Evolutionary conservation across 2,329 filamentous ascomycete species (phyloP).

Genomic region (Epichloe scottii): DNA sequence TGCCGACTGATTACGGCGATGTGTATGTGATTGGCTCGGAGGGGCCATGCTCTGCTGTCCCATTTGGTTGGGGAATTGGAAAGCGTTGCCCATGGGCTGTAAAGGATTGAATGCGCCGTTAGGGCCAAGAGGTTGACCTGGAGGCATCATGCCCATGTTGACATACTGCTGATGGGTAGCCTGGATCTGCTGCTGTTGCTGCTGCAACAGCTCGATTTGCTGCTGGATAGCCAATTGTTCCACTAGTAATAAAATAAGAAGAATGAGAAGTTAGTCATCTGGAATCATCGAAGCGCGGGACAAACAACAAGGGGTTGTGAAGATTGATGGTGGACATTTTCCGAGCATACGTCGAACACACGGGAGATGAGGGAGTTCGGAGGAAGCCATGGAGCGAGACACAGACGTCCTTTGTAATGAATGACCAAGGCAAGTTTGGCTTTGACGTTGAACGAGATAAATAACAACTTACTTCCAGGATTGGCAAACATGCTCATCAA

Average conservation of each 20-base stretch:
- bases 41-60: constrained; percentile 65
- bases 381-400: background rate
- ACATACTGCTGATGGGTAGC: constrained; percentile 95
- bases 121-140: constrained; percentile 62
- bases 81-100: constrained; percentile 72
- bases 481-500: constrained; percentile 84
- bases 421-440: background rate
- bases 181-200: constrained; percentile 96
- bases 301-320: background rate
- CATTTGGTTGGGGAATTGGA: constrained; percentile 77
- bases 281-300: background rate
- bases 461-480: constrained; percentile 45
- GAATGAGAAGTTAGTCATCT: background rate
- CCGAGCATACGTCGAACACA: background rate
- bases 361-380: background rate
- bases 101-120: constrained; percentile 63
- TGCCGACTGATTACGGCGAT: constrained; percentile 96
- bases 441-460: background rate
- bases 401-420: background rate
- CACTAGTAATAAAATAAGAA: constrained; percentile 42
- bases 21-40: constrained; percentile 66
- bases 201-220: constrained; percentile 93
- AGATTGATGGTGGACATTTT: background rate
- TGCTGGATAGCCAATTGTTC: constrained; percentile 96
- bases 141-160: constrained; percentile 89